These are phyloP conservation scores for Neurospora africana DNA, from an alignment of 495 filamentous ascomycete species.

Conservation along the genomic window DNA sequence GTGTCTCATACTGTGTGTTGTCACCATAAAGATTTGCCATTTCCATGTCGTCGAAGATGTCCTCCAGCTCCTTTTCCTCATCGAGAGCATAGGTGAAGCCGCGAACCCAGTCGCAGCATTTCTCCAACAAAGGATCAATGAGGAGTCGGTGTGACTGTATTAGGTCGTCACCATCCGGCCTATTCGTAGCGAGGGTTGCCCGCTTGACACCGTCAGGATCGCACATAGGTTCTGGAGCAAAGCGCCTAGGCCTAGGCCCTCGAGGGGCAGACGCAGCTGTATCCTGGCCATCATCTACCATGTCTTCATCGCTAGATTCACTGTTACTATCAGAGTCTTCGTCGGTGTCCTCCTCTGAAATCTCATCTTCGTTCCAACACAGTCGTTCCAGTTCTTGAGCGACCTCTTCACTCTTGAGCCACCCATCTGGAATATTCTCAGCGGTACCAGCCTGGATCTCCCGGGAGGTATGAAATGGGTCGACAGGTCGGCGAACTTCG, in stretches of 20 bases:
- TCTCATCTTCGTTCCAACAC: neutral
- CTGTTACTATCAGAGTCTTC: neutral
- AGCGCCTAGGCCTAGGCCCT: neutral
- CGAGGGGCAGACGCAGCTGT: neutral
- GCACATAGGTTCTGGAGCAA: neutral
- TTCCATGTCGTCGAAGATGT: neutral
- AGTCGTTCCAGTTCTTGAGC: neutral
- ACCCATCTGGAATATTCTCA: neutral
- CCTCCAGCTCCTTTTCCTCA: neutral
- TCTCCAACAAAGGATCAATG: neutral
- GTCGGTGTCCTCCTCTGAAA: neutral
- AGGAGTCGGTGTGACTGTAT: neutral
- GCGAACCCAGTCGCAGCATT: neutral
- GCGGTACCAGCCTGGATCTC: neutral
- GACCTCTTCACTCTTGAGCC: neutral
- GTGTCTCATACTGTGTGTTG: too few species aligned
- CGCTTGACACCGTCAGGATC: neutral
- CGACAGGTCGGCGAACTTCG: neutral
- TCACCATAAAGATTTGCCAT: too few species aligned
- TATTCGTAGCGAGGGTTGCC: neutral
- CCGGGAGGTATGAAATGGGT: neutral
- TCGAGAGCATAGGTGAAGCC: neutral
- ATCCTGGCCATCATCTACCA: fast-evolving
- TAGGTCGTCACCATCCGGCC: neutral
- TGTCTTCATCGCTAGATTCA: neutral